Evolutionary conservation across 208 protist genomes (phyloP).

Genomic region (Endotrypanum monterogeii): DNA sequence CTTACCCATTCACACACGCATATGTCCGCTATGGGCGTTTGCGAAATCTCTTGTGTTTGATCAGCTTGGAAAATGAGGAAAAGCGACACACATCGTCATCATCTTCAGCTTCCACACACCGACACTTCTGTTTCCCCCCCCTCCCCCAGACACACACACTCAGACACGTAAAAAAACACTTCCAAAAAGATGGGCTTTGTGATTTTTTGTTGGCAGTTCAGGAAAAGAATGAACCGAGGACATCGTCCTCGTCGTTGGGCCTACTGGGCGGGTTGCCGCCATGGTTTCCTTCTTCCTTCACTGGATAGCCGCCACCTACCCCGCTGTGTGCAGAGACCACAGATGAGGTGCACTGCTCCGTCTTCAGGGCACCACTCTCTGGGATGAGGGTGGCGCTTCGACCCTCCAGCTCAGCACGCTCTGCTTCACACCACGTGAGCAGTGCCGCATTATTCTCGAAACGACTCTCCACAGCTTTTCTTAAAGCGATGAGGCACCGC

Average conservation of each 20-base stretch:
- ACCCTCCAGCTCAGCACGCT: slow-evolving; percentile 52
- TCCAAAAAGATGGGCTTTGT: not conserved
- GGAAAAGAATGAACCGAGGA: slow-evolving; percentile 37
- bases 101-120: not conserved
- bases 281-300: slow-evolving; percentile 38
- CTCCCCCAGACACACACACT: not conserved
- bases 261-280: not conserved
- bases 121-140: not conserved
- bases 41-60: not conserved
- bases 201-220: not conserved
- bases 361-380: slow-evolving; percentile 19
- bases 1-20: not conserved
- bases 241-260: slow-evolving; percentile 32
- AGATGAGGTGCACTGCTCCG: slow-evolving; percentile 9
- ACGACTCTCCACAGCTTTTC: slow-evolving; percentile 42
- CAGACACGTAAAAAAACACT: not conserved
- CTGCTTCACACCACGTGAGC: slow-evolving; percentile 61
- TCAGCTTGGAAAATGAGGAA: not conserved
- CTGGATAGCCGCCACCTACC: not conserved
- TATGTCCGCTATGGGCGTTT: not conserved
- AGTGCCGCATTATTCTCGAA: slow-evolving; percentile 51
- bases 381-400: not conserved
- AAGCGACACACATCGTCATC: not conserved
- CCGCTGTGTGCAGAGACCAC: slow-evolving; percentile 5
- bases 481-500: slow-evolving; percentile 37